phyloP scores from a whole-genome alignment of 768 basidiomycete species.

The Amanita jacksonii region DNA sequence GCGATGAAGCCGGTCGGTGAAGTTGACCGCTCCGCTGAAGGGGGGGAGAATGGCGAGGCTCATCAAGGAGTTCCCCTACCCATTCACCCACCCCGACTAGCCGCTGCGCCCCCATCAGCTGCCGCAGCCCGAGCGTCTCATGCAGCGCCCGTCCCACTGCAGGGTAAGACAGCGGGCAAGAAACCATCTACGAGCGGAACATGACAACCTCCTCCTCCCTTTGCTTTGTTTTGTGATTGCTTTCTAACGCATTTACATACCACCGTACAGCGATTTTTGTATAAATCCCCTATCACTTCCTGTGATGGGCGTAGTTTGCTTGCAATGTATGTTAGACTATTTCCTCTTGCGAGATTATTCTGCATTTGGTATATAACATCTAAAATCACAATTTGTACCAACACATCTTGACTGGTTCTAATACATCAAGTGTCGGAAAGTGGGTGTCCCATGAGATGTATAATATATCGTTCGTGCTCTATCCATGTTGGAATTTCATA shows the following conservation, averaged over 20 bases:
- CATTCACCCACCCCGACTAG: slow-evolving; percentile 22
- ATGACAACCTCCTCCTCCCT: background rate
- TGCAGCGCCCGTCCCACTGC: background rate
- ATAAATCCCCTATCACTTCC: background rate
- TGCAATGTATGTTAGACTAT: slow-evolving; percentile 5
- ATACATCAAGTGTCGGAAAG: background rate
- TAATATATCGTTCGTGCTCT: background rate
- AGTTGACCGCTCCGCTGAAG: slow-evolving; percentile 14
- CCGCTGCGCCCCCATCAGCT: slow-evolving; percentile 22
- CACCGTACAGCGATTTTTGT: slow-evolving; percentile 2
- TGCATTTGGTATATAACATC: background rate
- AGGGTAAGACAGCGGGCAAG: background rate
- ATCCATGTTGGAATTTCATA: slow-evolving; percentile 7
- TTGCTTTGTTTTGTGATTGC: slow-evolving; percentile 2
- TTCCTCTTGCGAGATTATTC: background rate
- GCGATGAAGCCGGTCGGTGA: slow-evolving; percentile 76
- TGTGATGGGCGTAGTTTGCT: background rate
- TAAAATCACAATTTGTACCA: background rate
- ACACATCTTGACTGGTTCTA: background rate
- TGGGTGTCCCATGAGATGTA: background rate
- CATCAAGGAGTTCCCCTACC: slow-evolving; percentile 2
- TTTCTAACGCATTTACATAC: slow-evolving; percentile 7
- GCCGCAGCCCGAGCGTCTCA: slow-evolving; percentile 7
- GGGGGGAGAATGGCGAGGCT: slow-evolving; percentile 5
- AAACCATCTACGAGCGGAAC: background rate